These are phyloP conservation scores for Triadica sebifera DNA, from an alignment of 345 rosid genomes.

Conservation along the genomic window DNA sequence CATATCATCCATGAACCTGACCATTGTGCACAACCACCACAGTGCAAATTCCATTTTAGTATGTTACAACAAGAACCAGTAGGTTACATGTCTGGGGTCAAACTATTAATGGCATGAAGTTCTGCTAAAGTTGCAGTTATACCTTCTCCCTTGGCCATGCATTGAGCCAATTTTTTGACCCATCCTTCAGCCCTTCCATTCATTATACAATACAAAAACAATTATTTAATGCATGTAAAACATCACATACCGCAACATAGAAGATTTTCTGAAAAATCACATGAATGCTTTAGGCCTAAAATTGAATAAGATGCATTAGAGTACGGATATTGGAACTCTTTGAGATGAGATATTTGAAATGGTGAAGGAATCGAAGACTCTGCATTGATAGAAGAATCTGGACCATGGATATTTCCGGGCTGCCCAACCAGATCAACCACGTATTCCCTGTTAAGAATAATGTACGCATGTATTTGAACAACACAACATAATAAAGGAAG, in stretches of 20 bases:
- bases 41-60: neutral
- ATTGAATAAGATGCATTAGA: slow-evolving; percentile 35
- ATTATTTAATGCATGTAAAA: slow-evolving; percentile 8
- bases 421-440: slow-evolving; percentile 93
- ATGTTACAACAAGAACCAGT: neutral
- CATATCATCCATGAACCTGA: neutral
- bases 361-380: slow-evolving; percentile 67
- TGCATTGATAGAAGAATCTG: slow-evolving; percentile 87
- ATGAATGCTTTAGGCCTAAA: slow-evolving; percentile 26
- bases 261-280: slow-evolving; percentile 35
- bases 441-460: slow-evolving; percentile 67
- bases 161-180: neutral
- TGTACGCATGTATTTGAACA: slow-evolving; percentile 11
- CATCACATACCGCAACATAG: slow-evolving; percentile 42
- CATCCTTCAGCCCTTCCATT: slow-evolving; percentile 3
- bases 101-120: neutral
- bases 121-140: neutral
- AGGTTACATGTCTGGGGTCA: neutral
- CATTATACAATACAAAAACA: neutral
- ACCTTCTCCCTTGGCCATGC: neutral
- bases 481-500: neutral
- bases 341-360: slow-evolving; percentile 51
- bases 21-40: neutral
- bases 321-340: slow-evolving; percentile 47
- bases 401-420: slow-evolving; percentile 84